Evolutionary conservation across 768 basidiomycete genomes (phyloP).

Genomic region (Strobilomyces confusus): DNA sequence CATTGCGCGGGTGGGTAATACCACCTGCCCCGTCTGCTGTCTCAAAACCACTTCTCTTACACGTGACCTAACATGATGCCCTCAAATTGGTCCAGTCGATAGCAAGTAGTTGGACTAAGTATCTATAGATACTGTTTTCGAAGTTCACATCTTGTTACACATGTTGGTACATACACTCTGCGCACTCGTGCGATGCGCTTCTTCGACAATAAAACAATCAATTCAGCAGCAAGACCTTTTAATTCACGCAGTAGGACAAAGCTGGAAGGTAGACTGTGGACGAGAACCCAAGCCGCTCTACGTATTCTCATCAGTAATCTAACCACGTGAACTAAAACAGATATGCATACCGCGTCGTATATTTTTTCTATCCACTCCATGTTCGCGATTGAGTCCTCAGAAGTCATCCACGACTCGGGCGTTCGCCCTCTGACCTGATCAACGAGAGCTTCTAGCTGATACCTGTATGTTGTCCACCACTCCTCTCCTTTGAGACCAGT

Average conservation of each 20-base stretch:
- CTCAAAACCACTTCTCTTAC: too few relatives aligned
- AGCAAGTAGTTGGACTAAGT: too few relatives aligned
- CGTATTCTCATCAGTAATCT: neutral
- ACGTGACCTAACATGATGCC: too few relatives aligned
- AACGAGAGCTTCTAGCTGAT: constrained; percentile 63
- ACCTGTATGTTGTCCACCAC: constrained; percentile 55
- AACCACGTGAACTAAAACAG: neutral
- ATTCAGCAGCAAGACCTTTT: neutral
- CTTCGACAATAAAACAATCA: neutral
- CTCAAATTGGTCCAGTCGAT: too few relatives aligned
- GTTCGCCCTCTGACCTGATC: constrained; percentile 50
- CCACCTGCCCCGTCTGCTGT: too few relatives aligned
- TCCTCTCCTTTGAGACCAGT: constrained; percentile 42
- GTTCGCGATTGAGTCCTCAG: constrained; percentile 51
- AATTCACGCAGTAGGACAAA: constrained; percentile 5
- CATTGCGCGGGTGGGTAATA: constrained; percentile 14
- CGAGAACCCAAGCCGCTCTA: constrained; percentile 34
- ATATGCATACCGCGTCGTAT: constrained; percentile 43
- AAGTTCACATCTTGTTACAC: too few relatives aligned
- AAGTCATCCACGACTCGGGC: constrained; percentile 51
- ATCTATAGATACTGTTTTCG: too few relatives aligned
- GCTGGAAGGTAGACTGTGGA: constrained; percentile 30
- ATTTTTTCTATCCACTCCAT: constrained; percentile 57
- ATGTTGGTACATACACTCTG: too few relatives aligned
- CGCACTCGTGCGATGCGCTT: neutral